Conservation (phyloP, 2,329 filamentous ascomycete genomes). For the Sporothrix brasiliensis region DNA sequence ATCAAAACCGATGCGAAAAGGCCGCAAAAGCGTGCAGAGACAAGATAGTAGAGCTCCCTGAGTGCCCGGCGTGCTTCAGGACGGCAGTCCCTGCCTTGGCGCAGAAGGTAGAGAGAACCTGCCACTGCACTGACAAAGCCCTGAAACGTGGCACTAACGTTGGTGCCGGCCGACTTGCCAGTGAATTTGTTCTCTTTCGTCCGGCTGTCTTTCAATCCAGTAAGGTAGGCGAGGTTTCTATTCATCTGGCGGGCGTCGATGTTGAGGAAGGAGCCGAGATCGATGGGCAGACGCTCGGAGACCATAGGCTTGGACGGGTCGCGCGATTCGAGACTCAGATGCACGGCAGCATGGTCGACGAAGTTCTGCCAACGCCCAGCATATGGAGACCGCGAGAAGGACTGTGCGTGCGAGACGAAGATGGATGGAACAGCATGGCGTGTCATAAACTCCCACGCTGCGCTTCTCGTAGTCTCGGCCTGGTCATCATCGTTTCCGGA, state of each 20-base stretch:
- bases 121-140: neutral
- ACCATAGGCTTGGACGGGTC: constrained; percentile 44
- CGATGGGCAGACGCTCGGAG: constrained; percentile 52
- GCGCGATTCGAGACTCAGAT: constrained; percentile 52
- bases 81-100: constrained; percentile 1
- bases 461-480: constrained; percentile 46
- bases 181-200: neutral
- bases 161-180: neutral
- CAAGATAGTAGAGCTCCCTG: neutral
- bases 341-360: constrained; percentile 50
- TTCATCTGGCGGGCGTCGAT: constrained; percentile 59
- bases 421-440: constrained; percentile 53
- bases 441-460: constrained; percentile 52
- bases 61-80: neutral
- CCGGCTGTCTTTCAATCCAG: constrained; percentile 42
- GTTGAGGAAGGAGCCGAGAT: constrained; percentile 53
- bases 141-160: neutral
- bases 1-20: neutral
- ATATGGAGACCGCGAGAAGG: constrained; percentile 43
- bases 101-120: neutral
- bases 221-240: constrained; percentile 55
- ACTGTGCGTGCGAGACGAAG: constrained; percentile 51
- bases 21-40: neutral
- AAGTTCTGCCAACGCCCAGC: constrained; percentile 44
- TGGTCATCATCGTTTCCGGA: constrained; percentile 49